Base-by-base conservation (phyloP, 176 grass and related monocot species). In the Melocanna baccifera region DNA sequence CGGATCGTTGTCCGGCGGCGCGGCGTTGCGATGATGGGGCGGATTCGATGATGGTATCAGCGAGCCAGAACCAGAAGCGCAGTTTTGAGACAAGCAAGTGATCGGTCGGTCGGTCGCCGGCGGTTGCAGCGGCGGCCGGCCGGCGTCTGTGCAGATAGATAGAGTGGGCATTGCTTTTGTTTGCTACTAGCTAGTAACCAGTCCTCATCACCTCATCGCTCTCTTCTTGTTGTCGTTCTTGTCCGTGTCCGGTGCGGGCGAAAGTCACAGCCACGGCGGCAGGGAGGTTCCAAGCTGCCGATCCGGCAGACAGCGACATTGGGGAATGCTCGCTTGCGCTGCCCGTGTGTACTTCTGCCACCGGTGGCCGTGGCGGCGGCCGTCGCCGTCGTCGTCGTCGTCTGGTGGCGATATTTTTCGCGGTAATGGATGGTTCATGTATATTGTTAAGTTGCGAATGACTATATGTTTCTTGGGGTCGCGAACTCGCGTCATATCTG, bases 71-170 rank as follows among this genome's bases (percentile, higher is more conserved):
- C 65, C 65, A 41, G 42, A 53, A 62, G 69, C 51, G 51, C 89
- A 87, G 61, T 87, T 90, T 90, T 90, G 88, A 83, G 83, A 65
- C 34, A 28, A 56, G 77, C 59, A 73, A 25, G 30, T 26, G 52
- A 81, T 81, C 67, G 73, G 59, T 20, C 66, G 43, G 41, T 16
- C 70, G 32, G 45, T 3, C 34, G 57, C 48, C 42, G 61, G 18
- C 19, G 78, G 22, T 6, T 47, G 45, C 45, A 13, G 45, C 57
- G 57, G 53, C 42, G 41, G 7, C 63, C 22, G 75, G 62, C 74
- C 79, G 79, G 40, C 29, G 18, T 37, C 51, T 73, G 80, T 87
- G 89, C 80, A 90, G 59, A 90, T 83, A 90, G 55, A 86, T 82
- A 83, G 67, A 64, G 67, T 51, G 80, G 84, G 12, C 73, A 90